Evolutionary conservation across 768 basidiomycete genomes (phyloP).

Genomic region (Hemileccinum rubropunctum): DNA sequence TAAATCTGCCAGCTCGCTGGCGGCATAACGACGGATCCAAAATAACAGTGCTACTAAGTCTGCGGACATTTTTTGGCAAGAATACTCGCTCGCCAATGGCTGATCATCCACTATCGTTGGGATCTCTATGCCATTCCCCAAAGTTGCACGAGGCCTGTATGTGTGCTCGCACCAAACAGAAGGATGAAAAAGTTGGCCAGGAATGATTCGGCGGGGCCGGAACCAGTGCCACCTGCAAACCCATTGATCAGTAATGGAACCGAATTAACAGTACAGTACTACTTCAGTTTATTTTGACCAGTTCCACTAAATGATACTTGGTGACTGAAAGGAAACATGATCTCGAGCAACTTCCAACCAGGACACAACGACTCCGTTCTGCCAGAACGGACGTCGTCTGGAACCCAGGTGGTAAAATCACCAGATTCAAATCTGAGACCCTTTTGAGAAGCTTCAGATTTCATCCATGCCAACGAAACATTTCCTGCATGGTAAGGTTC

Average conservation of each 20-base stretch:
- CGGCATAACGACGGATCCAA: too few relatives aligned
- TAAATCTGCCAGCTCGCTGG: too few relatives aligned
- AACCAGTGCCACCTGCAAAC: constrained; percentile 1
- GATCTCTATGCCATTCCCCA: neutral
- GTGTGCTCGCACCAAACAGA: neutral
- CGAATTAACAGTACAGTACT: neutral
- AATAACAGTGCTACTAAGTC: too few relatives aligned
- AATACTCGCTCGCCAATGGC: too few relatives aligned
- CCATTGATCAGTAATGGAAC: neutral
- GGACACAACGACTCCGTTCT: neutral
- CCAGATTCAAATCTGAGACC: neutral
- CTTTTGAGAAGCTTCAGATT: neutral
- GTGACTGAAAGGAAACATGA: neutral
- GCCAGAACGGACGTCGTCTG: neutral
- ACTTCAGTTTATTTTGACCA: neutral
- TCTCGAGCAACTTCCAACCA: neutral
- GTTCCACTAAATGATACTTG: constrained; percentile 1
- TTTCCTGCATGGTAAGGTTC: constrained; percentile 1
- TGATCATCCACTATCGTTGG: neutral
- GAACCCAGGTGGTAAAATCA: neutral
- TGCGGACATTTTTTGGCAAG: too few relatives aligned
- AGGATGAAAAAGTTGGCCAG: neutral
- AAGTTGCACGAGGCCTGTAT: neutral
- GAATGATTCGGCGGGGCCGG: neutral
- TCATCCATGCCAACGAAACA: neutral